A percentile compares a stretch with the other conserved stretches of the same genome.
These are phyloP conservation scores for Candida maris DNA, from an alignment of 805 yeast genomes.

Conservation along the genomic window DNA sequence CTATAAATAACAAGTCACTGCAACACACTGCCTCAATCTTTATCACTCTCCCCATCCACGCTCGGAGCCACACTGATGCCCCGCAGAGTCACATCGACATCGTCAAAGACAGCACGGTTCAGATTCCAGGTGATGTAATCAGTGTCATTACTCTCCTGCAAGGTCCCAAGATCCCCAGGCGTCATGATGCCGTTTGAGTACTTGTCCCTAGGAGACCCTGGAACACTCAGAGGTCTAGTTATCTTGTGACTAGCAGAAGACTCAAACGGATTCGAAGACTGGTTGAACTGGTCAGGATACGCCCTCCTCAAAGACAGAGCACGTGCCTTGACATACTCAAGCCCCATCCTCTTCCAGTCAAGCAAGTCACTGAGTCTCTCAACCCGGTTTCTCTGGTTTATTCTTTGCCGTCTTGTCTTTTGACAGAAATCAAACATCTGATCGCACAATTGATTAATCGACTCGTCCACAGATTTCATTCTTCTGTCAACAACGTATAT, in stretches of 20 bases:
- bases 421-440: conserved; percentile 85
- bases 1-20: conserved; percentile 1
- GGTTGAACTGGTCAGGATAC: conserved; percentile 76
- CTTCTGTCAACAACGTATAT: conserved; percentile 95
- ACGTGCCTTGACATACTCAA: conserved; percentile 93
- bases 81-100: conserved; percentile 34
- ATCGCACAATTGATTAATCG: conserved; percentile 83
- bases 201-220: conserved; percentile 87
- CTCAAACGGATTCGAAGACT: conserved; percentile 38
- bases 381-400: conserved; percentile 95
- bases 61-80: conserved; percentile 37
- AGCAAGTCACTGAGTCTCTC: conserved; percentile 88
- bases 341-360: conserved; percentile 98
- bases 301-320: conserved; percentile 89
- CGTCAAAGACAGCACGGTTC: conserved; percentile 40
- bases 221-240: conserved; percentile 91
- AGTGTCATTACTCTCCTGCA: conserved; percentile 85
- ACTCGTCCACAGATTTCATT: conserved; percentile 86
- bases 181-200: conserved; percentile 68
- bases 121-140: conserved; percentile 67
- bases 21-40: too few species aligned
- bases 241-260: conserved; percentile 54
- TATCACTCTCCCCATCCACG: conserved; percentile 25
- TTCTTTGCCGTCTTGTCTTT: conserved; percentile 93
- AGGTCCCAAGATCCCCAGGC: conserved; percentile 96